Evolutionary conservation across 331 rosid species (phyloP).

Genomic region (Spiraea crenata): DNA sequence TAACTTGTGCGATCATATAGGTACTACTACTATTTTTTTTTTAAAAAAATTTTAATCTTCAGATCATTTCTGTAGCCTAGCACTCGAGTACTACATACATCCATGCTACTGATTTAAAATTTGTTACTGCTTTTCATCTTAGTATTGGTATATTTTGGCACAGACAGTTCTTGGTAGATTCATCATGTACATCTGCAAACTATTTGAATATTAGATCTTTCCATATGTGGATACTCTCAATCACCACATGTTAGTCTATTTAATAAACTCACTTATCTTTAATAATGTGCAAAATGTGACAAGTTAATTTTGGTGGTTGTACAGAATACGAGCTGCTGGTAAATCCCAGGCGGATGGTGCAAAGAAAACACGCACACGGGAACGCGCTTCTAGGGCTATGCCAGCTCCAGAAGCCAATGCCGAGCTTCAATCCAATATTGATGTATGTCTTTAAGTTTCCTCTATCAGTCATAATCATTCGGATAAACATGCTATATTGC

Average conservation of each 20-base stretch:
- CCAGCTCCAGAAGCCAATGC: constrained; percentile 98
- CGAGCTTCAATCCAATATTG: constrained; percentile 84
- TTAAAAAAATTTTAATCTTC: too few species aligned
- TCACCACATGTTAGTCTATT: background rate
- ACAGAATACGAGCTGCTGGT: constrained; percentile 74
- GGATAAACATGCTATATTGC: constrained; percentile 15
- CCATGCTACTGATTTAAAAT: too few species aligned
- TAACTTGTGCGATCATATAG: background rate
- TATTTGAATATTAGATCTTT: background rate
- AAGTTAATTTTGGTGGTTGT: constrained; percentile 20
- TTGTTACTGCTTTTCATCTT: too few species aligned
- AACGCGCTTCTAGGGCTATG: constrained; percentile 52
- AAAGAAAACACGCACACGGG: constrained; percentile 72
- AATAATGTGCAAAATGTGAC: background rate
- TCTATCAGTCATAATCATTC: constrained; percentile 12
- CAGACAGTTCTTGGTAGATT: too few species aligned
- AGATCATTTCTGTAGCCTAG: too few species aligned
- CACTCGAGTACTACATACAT: too few species aligned
- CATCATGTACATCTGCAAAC: too few species aligned
- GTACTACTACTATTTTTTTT: background rate
- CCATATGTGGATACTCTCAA: background rate
- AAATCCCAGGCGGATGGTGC: constrained; percentile 72
- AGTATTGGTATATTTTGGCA: too few species aligned
- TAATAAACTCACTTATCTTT: background rate
- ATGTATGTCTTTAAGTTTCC: constrained; percentile 51